Percentiles rank a stretch among this genome's conserved stretches.
phyloP scores from a whole-genome alignment of 768 basidiomycete species.

The Royoungia palumana region DNA sequence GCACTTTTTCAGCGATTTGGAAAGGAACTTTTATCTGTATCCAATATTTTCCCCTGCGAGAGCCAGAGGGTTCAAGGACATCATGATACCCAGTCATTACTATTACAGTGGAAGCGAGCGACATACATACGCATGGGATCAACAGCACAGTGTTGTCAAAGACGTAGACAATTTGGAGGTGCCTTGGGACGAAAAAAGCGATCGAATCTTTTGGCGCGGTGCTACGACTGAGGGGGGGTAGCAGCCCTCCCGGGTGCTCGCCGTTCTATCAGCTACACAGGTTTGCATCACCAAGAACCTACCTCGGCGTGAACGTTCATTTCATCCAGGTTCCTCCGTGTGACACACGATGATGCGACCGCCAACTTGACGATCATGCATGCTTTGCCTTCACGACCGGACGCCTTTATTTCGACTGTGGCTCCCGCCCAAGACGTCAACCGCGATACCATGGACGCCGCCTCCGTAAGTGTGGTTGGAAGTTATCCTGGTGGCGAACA shows the following conservation, averaged over 20 bases:
- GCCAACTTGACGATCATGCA: constrained; percentile 67
- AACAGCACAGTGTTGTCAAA: constrained; percentile 65
- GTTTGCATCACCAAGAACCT: constrained; percentile 33
- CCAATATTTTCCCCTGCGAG: constrained; percentile 94
- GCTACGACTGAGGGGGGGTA: constrained; percentile 95
- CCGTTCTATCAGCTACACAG: constrained; percentile 85
- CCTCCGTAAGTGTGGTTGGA: constrained; percentile 77
- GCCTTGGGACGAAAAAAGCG: constrained; percentile 83
- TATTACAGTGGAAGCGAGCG: constrained; percentile 79
- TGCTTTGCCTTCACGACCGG: constrained; percentile 57
- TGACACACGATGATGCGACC: constrained; percentile 55
- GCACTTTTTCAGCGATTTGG: constrained; percentile 97
- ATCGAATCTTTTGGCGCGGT: constrained; percentile 92
- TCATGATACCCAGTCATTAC: constrained; percentile 94
- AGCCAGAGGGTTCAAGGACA: constrained; percentile 80
- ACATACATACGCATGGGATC: constrained; percentile 92
- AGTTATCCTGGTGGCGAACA: constrained; percentile 74
- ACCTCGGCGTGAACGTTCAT: not conserved
- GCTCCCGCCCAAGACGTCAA: constrained; percentile 66
- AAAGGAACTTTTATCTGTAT: constrained; percentile 81
- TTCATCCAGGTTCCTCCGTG: constrained; percentile 59
- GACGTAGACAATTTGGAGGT: constrained; percentile 83
- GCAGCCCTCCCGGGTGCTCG: constrained; percentile 78
- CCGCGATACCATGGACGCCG: constrained; percentile 79
- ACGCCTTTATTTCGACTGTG: constrained; percentile 55